A percentile compares a stretch with the other conserved stretches of the same genome.
These are phyloP conservation scores for Hirschioporus abietinus DNA, from an alignment of 768 basidiomycete species.

Conservation along the genomic window DNA sequence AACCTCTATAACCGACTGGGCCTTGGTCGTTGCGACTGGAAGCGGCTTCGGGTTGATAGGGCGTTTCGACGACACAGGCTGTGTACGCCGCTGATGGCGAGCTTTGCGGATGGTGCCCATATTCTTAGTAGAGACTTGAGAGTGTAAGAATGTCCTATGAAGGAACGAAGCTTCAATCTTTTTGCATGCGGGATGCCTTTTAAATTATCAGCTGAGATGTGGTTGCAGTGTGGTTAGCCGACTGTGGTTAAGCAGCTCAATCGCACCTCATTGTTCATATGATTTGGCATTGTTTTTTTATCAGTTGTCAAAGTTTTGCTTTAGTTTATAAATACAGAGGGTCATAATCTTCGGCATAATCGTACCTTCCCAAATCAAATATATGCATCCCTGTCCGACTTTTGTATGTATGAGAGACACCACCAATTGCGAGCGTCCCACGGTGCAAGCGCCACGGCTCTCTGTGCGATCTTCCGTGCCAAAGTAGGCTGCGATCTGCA, in stretches of 20 bases:
- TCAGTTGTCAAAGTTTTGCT: too few relatives aligned
- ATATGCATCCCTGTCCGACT: slow-evolving; percentile 9
- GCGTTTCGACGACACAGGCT: too few relatives aligned
- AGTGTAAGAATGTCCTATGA: too few relatives aligned
- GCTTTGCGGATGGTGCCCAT: too few relatives aligned
- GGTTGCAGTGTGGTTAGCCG: neutral
- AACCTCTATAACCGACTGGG: too few relatives aligned
- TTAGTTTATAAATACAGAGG: neutral
- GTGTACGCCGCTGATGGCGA: too few relatives aligned
- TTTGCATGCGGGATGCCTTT: neutral
- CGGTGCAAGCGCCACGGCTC: slow-evolving; percentile 58
- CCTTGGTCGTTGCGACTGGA: too few relatives aligned
- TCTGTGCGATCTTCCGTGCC: slow-evolving; percentile 44
- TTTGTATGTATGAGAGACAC: slow-evolving; percentile 50
- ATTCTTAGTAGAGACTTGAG: too few relatives aligned
- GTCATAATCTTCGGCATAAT: neutral
- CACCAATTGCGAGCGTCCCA: slow-evolving; percentile 51
- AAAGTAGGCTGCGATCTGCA: slow-evolving; percentile 14
- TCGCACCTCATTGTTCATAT: neutral
- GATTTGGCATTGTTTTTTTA: too few relatives aligned
- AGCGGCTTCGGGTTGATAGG: too few relatives aligned
- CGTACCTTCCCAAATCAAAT: neutral
- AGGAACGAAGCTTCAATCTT: too few relatives aligned
- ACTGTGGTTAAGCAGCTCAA: neutral
- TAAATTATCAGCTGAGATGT: neutral